phyloP scores from a whole-genome alignment of 768 basidiomycete genomes.

The Coprinellus aureogranulatus region DNA sequence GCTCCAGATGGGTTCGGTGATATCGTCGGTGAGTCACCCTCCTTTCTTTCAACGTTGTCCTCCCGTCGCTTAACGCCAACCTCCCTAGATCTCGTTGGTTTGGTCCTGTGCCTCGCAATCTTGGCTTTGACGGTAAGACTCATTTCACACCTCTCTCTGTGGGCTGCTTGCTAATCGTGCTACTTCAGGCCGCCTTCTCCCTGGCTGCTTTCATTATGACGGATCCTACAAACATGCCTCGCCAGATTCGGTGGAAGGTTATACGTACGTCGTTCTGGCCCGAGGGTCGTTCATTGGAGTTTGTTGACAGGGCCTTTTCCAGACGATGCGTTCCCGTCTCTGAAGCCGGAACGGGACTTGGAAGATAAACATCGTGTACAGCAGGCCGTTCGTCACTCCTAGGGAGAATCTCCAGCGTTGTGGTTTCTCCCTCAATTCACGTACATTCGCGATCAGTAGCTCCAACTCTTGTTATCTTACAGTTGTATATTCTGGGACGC shows the following conservation, averaged over 20 bases:
- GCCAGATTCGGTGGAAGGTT: slow-evolving; percentile 15
- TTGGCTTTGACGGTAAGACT: slow-evolving; percentile 20
- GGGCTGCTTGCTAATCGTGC: no score
- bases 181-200: slow-evolving; percentile 17
- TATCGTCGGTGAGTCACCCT: slow-evolving; percentile 10
- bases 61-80: no score
- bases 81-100: slow-evolving; percentile 20
- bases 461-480: no score
- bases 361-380: no score
- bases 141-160: neutral
- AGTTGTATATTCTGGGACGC: no score
- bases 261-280: slow-evolving; percentile 12
- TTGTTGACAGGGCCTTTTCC: neutral
- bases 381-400: no score
- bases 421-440: no score
- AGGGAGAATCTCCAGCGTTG: no score
- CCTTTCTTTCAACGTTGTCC: no score
- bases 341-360: neutral
- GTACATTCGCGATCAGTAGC: no score
- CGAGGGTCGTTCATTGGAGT: neutral
- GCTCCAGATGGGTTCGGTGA: slow-evolving; percentile 23
- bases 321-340: slow-evolving; percentile 1
- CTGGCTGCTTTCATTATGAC: slow-evolving; percentile 20
- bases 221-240: slow-evolving; percentile 17
- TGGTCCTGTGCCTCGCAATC: slow-evolving; percentile 21